Percentiles rank a stretch among this genome's conserved stretches.
Evolutionary conservation across 768 basidiomycete species (phyloP).

Genomic region (Tylopilus intermedius): DNA sequence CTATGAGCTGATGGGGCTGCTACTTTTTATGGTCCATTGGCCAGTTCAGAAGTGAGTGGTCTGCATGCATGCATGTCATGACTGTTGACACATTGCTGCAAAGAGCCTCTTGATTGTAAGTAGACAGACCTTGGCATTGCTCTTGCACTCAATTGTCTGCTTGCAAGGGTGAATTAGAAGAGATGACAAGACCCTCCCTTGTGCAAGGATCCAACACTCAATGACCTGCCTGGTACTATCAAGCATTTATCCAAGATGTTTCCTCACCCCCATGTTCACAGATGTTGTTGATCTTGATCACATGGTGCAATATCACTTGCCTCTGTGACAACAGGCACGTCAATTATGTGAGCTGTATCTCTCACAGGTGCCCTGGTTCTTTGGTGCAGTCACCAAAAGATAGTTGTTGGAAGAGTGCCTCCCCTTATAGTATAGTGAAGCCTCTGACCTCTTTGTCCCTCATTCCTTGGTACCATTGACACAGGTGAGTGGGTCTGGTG

Average conservation of each 20-base stretch:
- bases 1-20: slow-evolving; percentile 65
- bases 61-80: slow-evolving; percentile 22
- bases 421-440: slow-evolving; percentile 62
- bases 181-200: not conserved
- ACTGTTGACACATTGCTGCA: not conserved
- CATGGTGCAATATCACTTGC: slow-evolving; percentile 48
- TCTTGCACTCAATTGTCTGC: not conserved
- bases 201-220: not conserved
- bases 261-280: slow-evolving; percentile 39
- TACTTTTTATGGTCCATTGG: slow-evolving; percentile 69
- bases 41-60: slow-evolving; percentile 60
- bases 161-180: slow-evolving; percentile 23
- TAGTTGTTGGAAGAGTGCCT: slow-evolving; percentile 63
- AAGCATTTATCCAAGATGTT: slow-evolving; percentile 38
- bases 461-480: slow-evolving; percentile 23
- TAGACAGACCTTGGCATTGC: not conserved
- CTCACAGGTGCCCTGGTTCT: slow-evolving; percentile 76
- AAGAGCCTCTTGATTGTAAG: slow-evolving; percentile 57
- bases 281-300: slow-evolving; percentile 39
- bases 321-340: slow-evolving; percentile 52
- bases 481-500: slow-evolving; percentile 4
- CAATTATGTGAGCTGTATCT: slow-evolving; percentile 65
- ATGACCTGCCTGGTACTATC: slow-evolving; percentile 22
- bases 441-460: slow-evolving; percentile 25
- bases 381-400: slow-evolving; percentile 58